Percentiles rank a stretch among this genome's conserved stretches.
These are phyloP conservation scores for Brassica cretica DNA, from an alignment of 345 rosid genomes.

Conservation along the genomic window DNA sequence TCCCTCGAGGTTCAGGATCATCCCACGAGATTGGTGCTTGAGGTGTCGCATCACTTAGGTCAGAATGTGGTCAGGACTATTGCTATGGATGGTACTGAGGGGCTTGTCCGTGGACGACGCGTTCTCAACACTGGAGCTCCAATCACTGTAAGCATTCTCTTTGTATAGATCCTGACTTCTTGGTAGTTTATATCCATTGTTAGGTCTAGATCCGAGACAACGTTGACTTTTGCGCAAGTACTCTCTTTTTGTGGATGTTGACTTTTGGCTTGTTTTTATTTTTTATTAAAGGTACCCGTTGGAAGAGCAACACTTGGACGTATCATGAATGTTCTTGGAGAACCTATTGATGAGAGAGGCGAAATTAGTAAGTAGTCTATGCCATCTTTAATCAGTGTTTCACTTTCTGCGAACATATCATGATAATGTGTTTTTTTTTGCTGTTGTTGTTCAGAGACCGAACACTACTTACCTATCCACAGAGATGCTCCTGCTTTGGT, in stretches of 20 bases:
- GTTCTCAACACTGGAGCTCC: slow-evolving; percentile 95
- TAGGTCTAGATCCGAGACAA: slow-evolving; percentile 2
- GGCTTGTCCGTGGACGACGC: slow-evolving; percentile 74
- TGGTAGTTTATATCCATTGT: background rate
- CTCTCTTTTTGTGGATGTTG: background rate
- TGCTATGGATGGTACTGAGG: slow-evolving; percentile 96
- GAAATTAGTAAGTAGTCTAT: slow-evolving; percentile 62
- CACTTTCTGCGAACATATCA: background rate
- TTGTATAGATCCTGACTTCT: background rate
- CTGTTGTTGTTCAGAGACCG: slow-evolving; percentile 60
- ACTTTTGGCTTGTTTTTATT: slow-evolving; percentile 9
- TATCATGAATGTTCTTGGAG: slow-evolving; percentile 95
- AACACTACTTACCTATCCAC: slow-evolving; percentile 86
- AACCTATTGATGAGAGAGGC: slow-evolving; percentile 88
- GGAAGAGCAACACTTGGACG: slow-evolving; percentile 98
- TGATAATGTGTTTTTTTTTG: slow-evolving; percentile 8
- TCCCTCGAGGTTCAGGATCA: slow-evolving; percentile 82
- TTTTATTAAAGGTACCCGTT: slow-evolving; percentile 67
- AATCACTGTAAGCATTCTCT: slow-evolving; percentile 63
- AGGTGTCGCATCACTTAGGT: slow-evolving; percentile 97
- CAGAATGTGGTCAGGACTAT: slow-evolving; percentile 82
- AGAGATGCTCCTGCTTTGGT: slow-evolving; percentile 96
- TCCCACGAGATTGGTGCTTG: slow-evolving; percentile 75
- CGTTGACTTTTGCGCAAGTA: slow-evolving; percentile 16
- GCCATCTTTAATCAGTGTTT: background rate